Percentiles rank a stretch among this genome's conserved stretches.
These are phyloP conservation scores for Incumbomyces lentus DNA, from an alignment of 2,329 filamentous ascomycete genomes.

Conservation along the genomic window DNA sequence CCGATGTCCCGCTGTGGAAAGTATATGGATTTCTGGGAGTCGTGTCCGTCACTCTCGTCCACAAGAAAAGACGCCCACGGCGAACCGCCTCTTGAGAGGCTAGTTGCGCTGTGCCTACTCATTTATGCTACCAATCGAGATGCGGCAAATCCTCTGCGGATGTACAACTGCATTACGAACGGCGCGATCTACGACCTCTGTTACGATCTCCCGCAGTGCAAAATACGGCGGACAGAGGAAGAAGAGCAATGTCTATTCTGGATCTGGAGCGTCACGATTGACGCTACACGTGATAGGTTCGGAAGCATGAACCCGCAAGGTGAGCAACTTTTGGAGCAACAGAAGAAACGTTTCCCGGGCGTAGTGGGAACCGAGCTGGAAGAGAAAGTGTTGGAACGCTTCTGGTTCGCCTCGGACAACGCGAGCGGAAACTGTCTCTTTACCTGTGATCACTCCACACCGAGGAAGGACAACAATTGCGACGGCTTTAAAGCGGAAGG, in stretches of 20 bases:
- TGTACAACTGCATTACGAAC: conserved; percentile 6
- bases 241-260: conserved; percentile 2
- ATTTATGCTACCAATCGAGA: conserved; percentile 3
- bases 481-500: not conserved
- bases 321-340: not conserved
- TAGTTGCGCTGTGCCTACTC: not conserved
- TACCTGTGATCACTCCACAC: not conserved
- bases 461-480: not conserved
- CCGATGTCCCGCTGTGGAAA: not conserved
- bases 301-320: not conserved
- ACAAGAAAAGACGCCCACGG: not conserved
- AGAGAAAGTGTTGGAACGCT: conserved; percentile 4
- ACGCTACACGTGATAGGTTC: conserved; percentile 3
- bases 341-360: conserved; percentile 2
- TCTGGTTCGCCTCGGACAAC: not conserved
- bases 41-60: conserved; percentile 1
- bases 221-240: not conserved
- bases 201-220: conserved; percentile 1
- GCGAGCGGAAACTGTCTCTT: conserved; percentile 1
- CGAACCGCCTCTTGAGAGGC: conserved; percentile 1
- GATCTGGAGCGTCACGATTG: conserved; percentile 3
- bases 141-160: not conserved
- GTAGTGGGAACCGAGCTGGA: not conserved
- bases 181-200: conserved; percentile 2
- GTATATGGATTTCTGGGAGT: conserved; percentile 6